Conservation (phyloP, 805 yeast genomes). For the Saturnispora quitensis region DNA sequence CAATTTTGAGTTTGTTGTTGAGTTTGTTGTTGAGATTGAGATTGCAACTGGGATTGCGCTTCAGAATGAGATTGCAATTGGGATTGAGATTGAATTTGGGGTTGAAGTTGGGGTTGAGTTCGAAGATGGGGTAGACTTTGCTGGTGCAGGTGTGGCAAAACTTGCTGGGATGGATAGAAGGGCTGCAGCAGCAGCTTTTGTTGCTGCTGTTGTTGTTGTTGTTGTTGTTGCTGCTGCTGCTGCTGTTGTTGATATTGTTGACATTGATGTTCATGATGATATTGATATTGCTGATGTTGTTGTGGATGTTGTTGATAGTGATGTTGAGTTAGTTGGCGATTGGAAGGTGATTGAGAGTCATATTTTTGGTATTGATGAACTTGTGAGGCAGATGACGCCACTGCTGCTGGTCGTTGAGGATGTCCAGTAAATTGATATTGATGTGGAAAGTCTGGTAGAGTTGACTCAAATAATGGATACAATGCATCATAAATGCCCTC, state of each 20-base stretch:
- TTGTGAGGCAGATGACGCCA: not conserved
- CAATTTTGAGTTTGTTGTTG: not conserved
- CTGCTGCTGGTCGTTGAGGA: not conserved
- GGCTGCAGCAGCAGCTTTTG: not conserved
- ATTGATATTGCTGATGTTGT: not conserved
- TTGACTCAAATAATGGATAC: slow-evolving; percentile 45
- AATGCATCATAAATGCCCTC: slow-evolving; percentile 52
- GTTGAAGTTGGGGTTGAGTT: not conserved
- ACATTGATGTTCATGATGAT: not conserved
- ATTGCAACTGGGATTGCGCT: not conserved
- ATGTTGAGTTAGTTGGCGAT: not conserved
- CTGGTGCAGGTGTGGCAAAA: not conserved
- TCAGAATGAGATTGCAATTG: not conserved
- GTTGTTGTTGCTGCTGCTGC: not conserved
- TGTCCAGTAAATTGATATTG: not conserved
- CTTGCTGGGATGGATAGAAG: not conserved
- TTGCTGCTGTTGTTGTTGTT: not conserved
- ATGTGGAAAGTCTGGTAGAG: slow-evolving; percentile 1
- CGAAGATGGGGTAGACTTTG: not conserved
- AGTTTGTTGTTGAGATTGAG: not conserved
- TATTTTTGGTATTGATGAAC: not conserved
- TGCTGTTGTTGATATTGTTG: not conserved
- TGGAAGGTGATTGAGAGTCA: not conserved
- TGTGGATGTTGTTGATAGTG: not conserved
- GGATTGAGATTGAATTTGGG: too few species aligned